These are phyloP conservation scores for Fusarium proliferatum DNA, from an alignment of 2,329 filamentous ascomycete genomes.

Conservation along the genomic window DNA sequence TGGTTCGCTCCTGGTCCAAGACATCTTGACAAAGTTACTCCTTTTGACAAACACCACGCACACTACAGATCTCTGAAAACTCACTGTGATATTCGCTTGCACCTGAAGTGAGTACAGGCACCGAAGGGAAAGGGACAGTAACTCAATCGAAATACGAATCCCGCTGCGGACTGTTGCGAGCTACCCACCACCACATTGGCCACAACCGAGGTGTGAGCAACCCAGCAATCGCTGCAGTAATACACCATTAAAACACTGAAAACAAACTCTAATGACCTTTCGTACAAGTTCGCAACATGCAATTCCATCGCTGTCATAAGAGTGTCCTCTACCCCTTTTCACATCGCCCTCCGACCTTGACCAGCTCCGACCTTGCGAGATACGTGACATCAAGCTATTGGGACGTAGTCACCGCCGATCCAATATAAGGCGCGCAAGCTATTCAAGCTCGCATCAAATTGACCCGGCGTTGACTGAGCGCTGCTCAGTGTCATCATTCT, in stretches of 20 bases:
- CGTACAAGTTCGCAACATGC: accelerated
- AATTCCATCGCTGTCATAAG: accelerated
- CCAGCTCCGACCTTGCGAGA: too few species aligned
- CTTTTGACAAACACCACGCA: background rate
- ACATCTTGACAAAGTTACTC: background rate
- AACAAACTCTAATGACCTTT: accelerated
- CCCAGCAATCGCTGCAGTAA: accelerated
- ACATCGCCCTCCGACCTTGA: too few species aligned
- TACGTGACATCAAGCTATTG: accelerated
- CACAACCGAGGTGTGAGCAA: accelerated
- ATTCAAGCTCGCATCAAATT: accelerated
- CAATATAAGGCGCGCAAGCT: accelerated
- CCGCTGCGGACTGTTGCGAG: accelerated
- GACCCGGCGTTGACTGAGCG: accelerated
- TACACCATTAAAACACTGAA: accelerated
- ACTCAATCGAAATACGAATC: too few species aligned
- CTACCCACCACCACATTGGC: background rate
- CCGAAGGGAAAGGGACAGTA: accelerated
- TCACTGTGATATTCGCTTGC: background rate
- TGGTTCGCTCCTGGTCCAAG: accelerated
- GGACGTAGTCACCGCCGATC: accelerated
- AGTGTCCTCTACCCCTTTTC: background rate
- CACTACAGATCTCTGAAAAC: too few species aligned
- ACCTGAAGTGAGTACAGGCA: accelerated
- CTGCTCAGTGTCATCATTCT: background rate